Evolutionary conservation across 352 stramenopile species (phyloP).

Genomic region (Pythium aristosporum): DNA sequence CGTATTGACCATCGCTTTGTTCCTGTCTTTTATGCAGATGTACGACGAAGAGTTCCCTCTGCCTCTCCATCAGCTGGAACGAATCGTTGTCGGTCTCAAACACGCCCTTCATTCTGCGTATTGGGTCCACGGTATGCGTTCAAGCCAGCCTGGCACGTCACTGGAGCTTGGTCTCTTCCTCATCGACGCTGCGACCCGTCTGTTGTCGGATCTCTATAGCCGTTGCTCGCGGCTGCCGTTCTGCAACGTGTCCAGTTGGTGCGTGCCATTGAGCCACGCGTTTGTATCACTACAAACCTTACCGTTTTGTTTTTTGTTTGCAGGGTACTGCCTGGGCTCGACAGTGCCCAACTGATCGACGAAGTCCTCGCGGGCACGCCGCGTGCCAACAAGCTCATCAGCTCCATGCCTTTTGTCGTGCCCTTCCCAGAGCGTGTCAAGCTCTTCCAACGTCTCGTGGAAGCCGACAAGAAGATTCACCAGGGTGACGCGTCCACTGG

Average conservation of each 20-base stretch:
- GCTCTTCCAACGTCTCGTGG: conserved; percentile 62
- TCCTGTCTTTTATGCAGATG: conserved; percentile 38
- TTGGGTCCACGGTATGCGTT: conserved; percentile 42
- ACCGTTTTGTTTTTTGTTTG: background rate
- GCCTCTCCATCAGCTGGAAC: conserved; percentile 63
- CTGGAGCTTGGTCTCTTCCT: conserved; percentile 54
- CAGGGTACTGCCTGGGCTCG: conserved; percentile 58
- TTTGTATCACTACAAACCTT: background rate
- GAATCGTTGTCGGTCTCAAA: conserved; percentile 59
- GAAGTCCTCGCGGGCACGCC: conserved; percentile 51
- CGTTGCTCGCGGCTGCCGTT: conserved; percentile 68
- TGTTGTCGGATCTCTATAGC: conserved; percentile 68
- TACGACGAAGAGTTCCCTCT: conserved; percentile 64
- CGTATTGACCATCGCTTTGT: background rate
- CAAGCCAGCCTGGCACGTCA: conserved; percentile 20
- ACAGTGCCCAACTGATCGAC: conserved; percentile 57
- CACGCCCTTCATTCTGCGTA: conserved; percentile 56
- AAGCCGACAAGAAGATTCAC: conserved; percentile 51
- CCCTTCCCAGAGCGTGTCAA: conserved; percentile 70
- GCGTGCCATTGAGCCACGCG: conserved; percentile 17
- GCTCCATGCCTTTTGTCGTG: conserved; percentile 73
- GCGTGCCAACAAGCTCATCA: conserved; percentile 58
- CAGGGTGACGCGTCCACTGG: conserved; percentile 36
- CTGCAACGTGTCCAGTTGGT: conserved; percentile 77
- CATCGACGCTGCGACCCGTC: conserved; percentile 48